A percentile compares a stretch with the other conserved stretches of the same genome.
phyloP scores from a whole-genome alignment of 345 rosid genomes.

The Raphanus sativus region DNA sequence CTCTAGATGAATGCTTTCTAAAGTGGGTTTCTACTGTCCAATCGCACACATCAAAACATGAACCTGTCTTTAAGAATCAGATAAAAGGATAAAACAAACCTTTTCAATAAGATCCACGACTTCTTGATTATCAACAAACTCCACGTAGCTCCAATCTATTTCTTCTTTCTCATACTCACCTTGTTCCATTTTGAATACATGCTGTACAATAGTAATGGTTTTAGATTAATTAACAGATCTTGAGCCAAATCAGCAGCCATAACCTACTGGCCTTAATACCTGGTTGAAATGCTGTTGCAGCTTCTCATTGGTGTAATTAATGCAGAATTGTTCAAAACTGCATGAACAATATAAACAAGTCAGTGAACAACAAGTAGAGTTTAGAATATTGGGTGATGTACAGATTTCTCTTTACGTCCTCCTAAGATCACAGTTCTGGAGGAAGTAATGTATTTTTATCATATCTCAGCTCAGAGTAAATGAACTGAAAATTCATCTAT shows the following conservation, averaged over 20 bases:
- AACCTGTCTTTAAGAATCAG: neutral
- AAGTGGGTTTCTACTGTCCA: constrained; percentile 6
- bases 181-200: constrained; percentile 93
- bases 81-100: constrained; percentile 44
- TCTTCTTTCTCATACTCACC: constrained; percentile 67
- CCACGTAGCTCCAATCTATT: constrained; percentile 84
- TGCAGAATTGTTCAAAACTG: constrained; percentile 96
- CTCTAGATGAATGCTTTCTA: neutral
- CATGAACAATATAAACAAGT: constrained; percentile 22
- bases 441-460: neutral
- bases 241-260: constrained; percentile 25
- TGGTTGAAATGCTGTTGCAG: constrained; percentile 98
- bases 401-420: neutral
- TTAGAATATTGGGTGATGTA: constrained; percentile 11
- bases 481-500: neutral
- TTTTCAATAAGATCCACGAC: constrained; percentile 87
- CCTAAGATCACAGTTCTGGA: neutral
- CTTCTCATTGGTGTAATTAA: constrained; percentile 89
- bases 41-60: neutral
- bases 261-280: constrained; percentile 67
- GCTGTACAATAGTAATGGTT: constrained; percentile 49
- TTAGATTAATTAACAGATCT: constrained; percentile 41
- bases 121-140: constrained; percentile 88
- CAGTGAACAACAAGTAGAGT: constrained; percentile 16
- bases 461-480: constrained; percentile 6